Evolutionary conservation across 2,329 filamentous ascomycete species (phyloP).

Genomic region (Moelleriella libera): DNA sequence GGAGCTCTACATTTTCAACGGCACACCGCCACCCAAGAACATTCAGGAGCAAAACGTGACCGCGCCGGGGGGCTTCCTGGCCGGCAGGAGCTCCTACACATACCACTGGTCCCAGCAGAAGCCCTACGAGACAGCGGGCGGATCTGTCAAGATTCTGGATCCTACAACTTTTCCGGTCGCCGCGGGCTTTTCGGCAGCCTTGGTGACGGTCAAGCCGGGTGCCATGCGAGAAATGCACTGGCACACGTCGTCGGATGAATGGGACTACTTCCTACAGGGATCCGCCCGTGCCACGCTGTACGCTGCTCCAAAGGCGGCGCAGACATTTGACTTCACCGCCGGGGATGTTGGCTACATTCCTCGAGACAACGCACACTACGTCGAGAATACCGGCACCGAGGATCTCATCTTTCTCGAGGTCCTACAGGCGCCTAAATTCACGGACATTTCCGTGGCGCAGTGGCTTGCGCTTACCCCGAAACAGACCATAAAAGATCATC

Average conservation of each 20-base stretch:
- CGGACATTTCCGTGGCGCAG: slow-evolving; percentile 40
- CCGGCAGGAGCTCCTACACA: slow-evolving; percentile 24
- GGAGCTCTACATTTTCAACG: slow-evolving; percentile 39
- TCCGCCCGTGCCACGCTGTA: slow-evolving; percentile 42
- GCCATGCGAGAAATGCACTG: slow-evolving; percentile 52
- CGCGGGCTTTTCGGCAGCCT: slow-evolving; percentile 36
- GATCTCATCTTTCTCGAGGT: slow-evolving; percentile 47
- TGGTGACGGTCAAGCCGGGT: slow-evolving; percentile 45
- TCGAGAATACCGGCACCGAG: slow-evolving; percentile 45
- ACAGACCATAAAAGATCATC: slow-evolving; percentile 43
- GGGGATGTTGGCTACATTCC: slow-evolving; percentile 48
- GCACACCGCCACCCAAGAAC: slow-evolving; percentile 29
- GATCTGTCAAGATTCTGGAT: slow-evolving; percentile 45
- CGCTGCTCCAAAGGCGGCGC: slow-evolving; percentile 30
- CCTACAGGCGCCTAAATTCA: slow-evolving; percentile 34
- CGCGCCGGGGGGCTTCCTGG: slow-evolving; percentile 26
- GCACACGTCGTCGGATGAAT: slow-evolving; percentile 46
- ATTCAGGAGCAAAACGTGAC: slow-evolving; percentile 32
- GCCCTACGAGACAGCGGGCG: slow-evolving; percentile 36
- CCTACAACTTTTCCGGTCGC: slow-evolving; percentile 42
- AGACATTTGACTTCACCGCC: slow-evolving; percentile 44
- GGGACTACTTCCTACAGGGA: slow-evolving; percentile 45
- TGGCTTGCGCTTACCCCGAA: slow-evolving; percentile 43
- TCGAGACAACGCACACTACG: slow-evolving; percentile 34
- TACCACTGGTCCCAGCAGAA: slow-evolving; percentile 38